These are phyloP conservation scores for Corylus heterophylla DNA, from an alignment of 306 rosid species.

Conservation along the genomic window DNA sequence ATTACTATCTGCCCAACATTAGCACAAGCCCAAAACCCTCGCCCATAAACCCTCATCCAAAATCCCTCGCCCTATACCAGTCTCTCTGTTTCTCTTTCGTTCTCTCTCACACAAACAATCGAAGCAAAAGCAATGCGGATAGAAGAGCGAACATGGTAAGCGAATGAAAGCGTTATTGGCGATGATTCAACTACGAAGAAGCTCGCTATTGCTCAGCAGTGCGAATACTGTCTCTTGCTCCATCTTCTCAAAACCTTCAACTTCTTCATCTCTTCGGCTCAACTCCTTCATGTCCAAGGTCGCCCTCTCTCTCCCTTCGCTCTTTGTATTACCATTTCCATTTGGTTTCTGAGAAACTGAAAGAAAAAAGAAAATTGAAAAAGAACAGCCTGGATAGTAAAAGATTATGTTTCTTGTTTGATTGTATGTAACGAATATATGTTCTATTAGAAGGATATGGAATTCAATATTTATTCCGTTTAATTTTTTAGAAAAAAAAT, in stretches of 20 bases:
- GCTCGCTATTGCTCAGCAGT: constrained; percentile 40
- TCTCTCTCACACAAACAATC: background rate
- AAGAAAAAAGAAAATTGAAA: too few species aligned
- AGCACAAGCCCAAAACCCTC: constrained; percentile 12
- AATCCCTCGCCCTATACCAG: background rate
- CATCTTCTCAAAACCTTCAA: constrained; percentile 27
- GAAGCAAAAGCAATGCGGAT: background rate
- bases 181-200: constrained; percentile 62
- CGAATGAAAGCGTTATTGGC: constrained; percentile 33
- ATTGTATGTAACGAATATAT: background rate
- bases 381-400: background rate
- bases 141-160: background rate
- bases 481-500: background rate
- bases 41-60: background rate
- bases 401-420: too few species aligned
- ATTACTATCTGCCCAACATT: too few species aligned
- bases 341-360: background rate
- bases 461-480: background rate
- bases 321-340: background rate
- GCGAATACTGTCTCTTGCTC: constrained; percentile 32
- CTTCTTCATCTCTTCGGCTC: constrained; percentile 41
- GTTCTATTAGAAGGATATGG: background rate
- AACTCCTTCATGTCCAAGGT: constrained; percentile 58
- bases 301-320: background rate
- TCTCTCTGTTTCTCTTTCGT: background rate